Conservation (phyloP, 768 basidiomycete genomes). For the Phylloporus arenicola region DNA sequence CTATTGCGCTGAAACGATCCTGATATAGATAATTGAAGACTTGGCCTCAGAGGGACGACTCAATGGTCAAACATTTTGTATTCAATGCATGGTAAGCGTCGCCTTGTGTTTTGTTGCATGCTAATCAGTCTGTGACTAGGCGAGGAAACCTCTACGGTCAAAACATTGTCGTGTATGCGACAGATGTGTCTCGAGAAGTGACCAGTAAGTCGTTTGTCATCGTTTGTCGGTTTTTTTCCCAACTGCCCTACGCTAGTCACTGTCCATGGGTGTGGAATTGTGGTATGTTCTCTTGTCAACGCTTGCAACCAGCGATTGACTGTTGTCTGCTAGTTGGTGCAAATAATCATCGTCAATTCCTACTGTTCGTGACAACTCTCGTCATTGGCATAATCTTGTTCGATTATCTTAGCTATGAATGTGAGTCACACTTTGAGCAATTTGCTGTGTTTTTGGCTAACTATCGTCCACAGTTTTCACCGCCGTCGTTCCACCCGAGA, state of each 20-base stretch:
- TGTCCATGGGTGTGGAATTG: conserved; percentile 99
- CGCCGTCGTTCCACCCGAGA: conserved; percentile 22
- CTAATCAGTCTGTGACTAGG: conserved; percentile 34
- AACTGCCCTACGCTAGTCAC: conserved; percentile 49
- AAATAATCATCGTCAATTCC: conserved; percentile 93
- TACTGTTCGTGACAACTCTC: conserved; percentile 85
- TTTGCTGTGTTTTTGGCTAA: not conserved
- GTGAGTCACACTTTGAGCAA: conserved; percentile 43
- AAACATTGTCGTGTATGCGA: conserved; percentile 95
- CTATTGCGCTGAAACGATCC: not conserved
- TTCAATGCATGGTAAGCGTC: conserved; percentile 79
- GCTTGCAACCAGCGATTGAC: not conserved
- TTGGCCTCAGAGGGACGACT: conserved; percentile 81
- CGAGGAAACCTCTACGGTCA: conserved; percentile 84
- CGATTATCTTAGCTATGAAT: conserved; percentile 78
- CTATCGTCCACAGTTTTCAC: conserved; percentile 47
- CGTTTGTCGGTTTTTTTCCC: not conserved
- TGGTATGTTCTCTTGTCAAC: conserved; percentile 45
- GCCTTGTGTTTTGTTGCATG: not conserved
- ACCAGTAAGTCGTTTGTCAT: conserved; percentile 63
- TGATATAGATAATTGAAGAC: conserved; percentile 75
- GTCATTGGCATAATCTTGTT: conserved; percentile 77
- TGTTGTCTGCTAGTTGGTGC: conserved; percentile 58
- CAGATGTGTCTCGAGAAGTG: conserved; percentile 82
- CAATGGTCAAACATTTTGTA: conserved; percentile 96